Evolutionary conservation across 768 basidiomycete species (phyloP).

Genomic region (Pisolithus albus): DNA sequence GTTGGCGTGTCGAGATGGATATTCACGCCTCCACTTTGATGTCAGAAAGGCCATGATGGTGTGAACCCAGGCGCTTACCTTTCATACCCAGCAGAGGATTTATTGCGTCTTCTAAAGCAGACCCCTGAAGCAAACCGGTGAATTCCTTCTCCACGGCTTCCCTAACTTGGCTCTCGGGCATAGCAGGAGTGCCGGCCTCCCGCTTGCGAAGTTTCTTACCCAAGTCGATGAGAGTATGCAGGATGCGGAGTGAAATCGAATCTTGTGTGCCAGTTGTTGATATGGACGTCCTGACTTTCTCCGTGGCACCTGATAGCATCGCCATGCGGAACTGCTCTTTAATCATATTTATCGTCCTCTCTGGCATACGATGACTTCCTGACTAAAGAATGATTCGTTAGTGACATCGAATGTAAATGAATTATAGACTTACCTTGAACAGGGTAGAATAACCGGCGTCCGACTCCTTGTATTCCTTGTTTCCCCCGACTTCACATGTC

Average conservation of each 20-base stretch:
- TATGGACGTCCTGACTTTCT: constrained; percentile 1
- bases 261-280: constrained; percentile 1
- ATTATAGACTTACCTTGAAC: constrained; percentile 10
- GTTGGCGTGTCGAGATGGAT: constrained; percentile 28
- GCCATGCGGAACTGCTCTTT: neutral
- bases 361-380: no score
- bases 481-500: constrained; percentile 28
- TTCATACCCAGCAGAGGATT: constrained; percentile 5
- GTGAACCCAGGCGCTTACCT: neutral
- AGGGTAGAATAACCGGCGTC: constrained; percentile 22
- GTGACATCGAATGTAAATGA: no score
- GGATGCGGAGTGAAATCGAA: neutral
- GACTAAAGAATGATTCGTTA: no score
- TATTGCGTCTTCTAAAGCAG: neutral
- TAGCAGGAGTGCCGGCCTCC: neutral
- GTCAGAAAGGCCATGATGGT: neutral
- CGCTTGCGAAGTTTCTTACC: constrained; percentile 4
- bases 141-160: neutral
- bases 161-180: neutral
- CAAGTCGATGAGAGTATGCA: neutral
- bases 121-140: neutral
- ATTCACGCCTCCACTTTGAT: constrained; percentile 18
- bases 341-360: neutral
- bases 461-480: constrained; percentile 11
- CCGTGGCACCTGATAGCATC: neutral